These are phyloP conservation scores for Torulaspora delbrueckii DNA, from an alignment of 805 yeast genomes.

Conservation along the genomic window DNA sequence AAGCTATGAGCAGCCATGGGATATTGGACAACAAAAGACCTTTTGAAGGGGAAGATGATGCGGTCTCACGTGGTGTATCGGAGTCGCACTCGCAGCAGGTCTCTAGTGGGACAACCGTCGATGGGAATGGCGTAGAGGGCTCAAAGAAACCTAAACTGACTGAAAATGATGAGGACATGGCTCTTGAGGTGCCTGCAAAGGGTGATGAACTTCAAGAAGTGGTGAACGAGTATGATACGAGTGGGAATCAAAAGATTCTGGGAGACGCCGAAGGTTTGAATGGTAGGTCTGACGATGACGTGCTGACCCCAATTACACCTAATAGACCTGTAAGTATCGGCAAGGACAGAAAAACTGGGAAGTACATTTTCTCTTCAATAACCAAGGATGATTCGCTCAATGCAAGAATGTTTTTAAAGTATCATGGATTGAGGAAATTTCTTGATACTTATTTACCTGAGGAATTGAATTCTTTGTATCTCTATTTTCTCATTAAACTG, in stretches of 20 bases:
- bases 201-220: slow-evolving; percentile 22
- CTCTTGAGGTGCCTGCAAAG: slow-evolving; percentile 8
- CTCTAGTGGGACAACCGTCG: not conserved
- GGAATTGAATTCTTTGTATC: slow-evolving; percentile 53
- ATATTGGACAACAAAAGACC: not conserved
- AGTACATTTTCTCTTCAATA: slow-evolving; percentile 36
- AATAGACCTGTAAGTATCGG: slow-evolving; percentile 28
- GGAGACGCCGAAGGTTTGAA: not conserved
- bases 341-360: slow-evolving; percentile 24
- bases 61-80: not conserved
- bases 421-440: slow-evolving; percentile 56
- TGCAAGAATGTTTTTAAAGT: slow-evolving; percentile 52
- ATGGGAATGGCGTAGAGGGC: slow-evolving; percentile 12
- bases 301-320: slow-evolving; percentile 19
- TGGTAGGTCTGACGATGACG: slow-evolving; percentile 6
- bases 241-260: not conserved
- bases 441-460: slow-evolving; percentile 58
- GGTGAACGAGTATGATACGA: slow-evolving; percentile 18
- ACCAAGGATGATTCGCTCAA: slow-evolving; percentile 42
- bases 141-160: slow-evolving; percentile 16
- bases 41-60: slow-evolving; percentile 2
- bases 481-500: slow-evolving; percentile 51
- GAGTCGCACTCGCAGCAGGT: not conserved
- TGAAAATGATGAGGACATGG: slow-evolving; percentile 5
- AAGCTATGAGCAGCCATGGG: not conserved